These are phyloP conservation scores for Casuarina cunninghamiana DNA, from an alignment of 306 rosid genomes.

Conservation along the genomic window DNA sequence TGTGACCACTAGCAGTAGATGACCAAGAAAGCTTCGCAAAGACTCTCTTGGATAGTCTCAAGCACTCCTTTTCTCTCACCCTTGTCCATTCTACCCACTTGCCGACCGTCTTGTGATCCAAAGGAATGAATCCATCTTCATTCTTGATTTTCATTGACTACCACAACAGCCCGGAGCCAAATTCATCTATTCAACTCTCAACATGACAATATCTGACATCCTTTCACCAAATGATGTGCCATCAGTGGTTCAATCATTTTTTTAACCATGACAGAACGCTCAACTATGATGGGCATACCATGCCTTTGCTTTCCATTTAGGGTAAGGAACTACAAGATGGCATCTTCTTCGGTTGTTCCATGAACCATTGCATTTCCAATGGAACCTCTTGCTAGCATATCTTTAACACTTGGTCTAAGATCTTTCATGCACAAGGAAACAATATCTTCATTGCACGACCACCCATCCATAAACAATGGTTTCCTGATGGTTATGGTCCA, in stretches of 20 bases:
- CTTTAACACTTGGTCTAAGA: slow-evolving; percentile 55
- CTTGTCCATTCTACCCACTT: slow-evolving; percentile 62
- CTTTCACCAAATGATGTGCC: slow-evolving; percentile 61
- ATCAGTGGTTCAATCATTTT: slow-evolving; percentile 41
- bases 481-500: slow-evolving; percentile 46
- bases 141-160: slow-evolving; percentile 45
- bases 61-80: slow-evolving; percentile 47
- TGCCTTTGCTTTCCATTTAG: slow-evolving; percentile 51
- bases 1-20: too few species aligned
- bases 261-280: slow-evolving; percentile 66
- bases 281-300: slow-evolving; percentile 61
- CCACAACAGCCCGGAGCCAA: slow-evolving; percentile 32
- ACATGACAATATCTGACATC: slow-evolving; percentile 41
- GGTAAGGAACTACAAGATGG: slow-evolving; percentile 61
- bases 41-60: slow-evolving; percentile 33
- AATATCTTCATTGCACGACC: neutral
- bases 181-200: slow-evolving; percentile 50
- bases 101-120: slow-evolving; percentile 48
- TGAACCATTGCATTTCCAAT: slow-evolving; percentile 52
- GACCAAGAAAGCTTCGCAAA: slow-evolving; percentile 21
- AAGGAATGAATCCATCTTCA: slow-evolving; percentile 27
- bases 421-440: slow-evolving; percentile 38
- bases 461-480: slow-evolving; percentile 39
- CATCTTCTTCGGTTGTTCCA: slow-evolving; percentile 65
- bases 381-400: slow-evolving; percentile 67